Evolutionary conservation across 1,284 basidiomycete species (phyloP).

Genomic region (Bjerkandera adusta): DNA sequence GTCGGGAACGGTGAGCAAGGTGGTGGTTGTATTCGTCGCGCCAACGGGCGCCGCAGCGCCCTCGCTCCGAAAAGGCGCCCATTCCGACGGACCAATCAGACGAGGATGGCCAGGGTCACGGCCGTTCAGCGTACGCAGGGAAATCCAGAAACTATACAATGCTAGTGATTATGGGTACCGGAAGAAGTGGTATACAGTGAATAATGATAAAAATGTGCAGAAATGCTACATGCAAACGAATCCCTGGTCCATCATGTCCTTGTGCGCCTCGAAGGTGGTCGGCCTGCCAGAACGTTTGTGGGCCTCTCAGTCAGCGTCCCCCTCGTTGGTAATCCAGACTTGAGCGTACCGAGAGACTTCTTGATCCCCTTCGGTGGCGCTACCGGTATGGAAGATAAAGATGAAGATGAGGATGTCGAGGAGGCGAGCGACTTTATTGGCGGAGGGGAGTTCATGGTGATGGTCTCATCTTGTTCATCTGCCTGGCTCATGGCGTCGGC

Average conservation of each 20-base stretch:
- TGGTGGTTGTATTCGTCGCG: not conserved
- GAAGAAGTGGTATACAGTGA: constrained; percentile 9
- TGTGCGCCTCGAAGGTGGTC: constrained; percentile 19
- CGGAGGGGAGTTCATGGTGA: constrained; percentile 20
- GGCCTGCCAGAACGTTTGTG: constrained; percentile 29
- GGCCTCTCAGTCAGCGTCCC: constrained; percentile 35
- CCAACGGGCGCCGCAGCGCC: no score
- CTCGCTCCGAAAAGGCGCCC: no score
- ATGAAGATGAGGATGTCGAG: constrained; percentile 29
- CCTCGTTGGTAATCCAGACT: constrained; percentile 21
- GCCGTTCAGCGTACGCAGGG: no score
- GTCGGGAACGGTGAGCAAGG: no score
- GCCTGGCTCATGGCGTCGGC: constrained; percentile 14
- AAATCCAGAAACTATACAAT: no score
- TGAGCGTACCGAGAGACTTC: constrained; percentile 17
- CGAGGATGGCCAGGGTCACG: no score
- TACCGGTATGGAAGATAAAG: constrained; percentile 34
- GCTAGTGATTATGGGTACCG: no score
- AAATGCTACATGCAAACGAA: not conserved
- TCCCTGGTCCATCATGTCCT: constrained; percentile 25
- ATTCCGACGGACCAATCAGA: no score
- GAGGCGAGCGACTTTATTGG: constrained; percentile 19
- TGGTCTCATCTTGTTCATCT: constrained; percentile 22
- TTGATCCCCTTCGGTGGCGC: constrained; percentile 20
- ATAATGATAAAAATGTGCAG: constrained; percentile 5